Conservation (phyloP, 257 asterid genomes). For the Salvia miltiorrhiza region DNA sequence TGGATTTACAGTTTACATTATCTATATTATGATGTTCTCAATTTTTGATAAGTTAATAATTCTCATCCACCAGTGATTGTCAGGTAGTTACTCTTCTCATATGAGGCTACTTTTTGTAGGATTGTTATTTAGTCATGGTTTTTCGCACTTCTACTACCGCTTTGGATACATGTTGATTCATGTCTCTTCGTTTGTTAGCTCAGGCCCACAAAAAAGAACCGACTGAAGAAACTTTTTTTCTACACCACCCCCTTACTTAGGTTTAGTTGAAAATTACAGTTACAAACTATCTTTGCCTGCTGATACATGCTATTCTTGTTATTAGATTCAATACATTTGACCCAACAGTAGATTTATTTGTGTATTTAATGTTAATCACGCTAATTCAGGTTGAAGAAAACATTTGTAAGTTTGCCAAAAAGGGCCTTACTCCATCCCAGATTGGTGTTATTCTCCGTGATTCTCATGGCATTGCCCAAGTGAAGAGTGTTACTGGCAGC, state of each 20-base stretch:
- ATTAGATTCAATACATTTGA: not conserved
- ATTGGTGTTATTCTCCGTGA: constrained; percentile 78
- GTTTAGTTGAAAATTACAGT: not conserved
- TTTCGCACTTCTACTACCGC: not conserved
- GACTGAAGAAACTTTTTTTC: not conserved
- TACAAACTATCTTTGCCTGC: not conserved
- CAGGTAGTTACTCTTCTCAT: not conserved
- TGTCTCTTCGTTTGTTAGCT: not conserved
- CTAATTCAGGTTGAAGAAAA: constrained; percentile 51
- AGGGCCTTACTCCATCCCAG: constrained; percentile 67
- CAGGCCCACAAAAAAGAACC: not conserved
- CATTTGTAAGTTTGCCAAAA: constrained; percentile 66
- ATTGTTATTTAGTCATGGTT: not conserved
- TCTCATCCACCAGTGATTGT: not conserved
- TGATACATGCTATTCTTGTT: not conserved
- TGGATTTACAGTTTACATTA: not conserved
- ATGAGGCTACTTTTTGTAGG: not conserved
- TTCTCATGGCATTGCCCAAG: constrained; percentile 72
- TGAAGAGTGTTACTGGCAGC: constrained; percentile 66
- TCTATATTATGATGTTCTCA: not conserved
- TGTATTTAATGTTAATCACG: not conserved
- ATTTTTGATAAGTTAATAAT: not conserved
- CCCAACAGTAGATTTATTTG: not conserved
- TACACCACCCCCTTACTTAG: not conserved
- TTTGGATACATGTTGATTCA: too few species aligned